Evolutionary conservation across 2,329 filamentous ascomycete genomes (phyloP).

Genomic region (Stagonosporopsis vannaccii): DNA sequence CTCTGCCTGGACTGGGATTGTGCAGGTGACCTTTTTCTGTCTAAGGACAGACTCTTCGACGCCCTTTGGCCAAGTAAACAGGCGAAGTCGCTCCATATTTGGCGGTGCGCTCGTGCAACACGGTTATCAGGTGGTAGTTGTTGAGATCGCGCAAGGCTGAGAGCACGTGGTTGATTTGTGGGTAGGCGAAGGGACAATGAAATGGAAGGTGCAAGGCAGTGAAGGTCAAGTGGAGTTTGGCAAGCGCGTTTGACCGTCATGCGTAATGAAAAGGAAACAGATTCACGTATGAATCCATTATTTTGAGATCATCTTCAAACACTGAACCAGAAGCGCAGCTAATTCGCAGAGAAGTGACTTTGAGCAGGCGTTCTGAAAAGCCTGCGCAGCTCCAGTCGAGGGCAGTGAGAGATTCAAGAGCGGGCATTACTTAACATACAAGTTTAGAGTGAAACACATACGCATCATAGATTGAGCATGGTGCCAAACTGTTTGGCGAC

Average conservation of each 20-base stretch:
- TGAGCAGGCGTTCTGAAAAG: neutral
- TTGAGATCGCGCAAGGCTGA: neutral
- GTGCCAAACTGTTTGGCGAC: neutral
- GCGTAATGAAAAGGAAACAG: neutral
- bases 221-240: slow-evolving; percentile 6
- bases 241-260: neutral
- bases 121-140: neutral
- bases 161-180: neutral
- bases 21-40: slow-evolving; percentile 1
- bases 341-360: neutral
- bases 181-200: neutral
- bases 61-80: slow-evolving; percentile 5
- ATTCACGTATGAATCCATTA: neutral
- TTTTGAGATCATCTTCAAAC: neutral
- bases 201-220: slow-evolving; percentile 1
- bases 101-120: neutral
- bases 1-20: slow-evolving; percentile 30
- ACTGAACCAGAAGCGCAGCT: neutral
- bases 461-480: neutral
- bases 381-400: neutral
- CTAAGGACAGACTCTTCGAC: slow-evolving; percentile 6
- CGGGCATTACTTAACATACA: neutral
- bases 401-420: neutral
- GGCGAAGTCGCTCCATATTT: neutral
- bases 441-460: neutral